Base-by-base conservation (phyloP, 106 monocot species). In the Hemerocallis citrina region DNA sequence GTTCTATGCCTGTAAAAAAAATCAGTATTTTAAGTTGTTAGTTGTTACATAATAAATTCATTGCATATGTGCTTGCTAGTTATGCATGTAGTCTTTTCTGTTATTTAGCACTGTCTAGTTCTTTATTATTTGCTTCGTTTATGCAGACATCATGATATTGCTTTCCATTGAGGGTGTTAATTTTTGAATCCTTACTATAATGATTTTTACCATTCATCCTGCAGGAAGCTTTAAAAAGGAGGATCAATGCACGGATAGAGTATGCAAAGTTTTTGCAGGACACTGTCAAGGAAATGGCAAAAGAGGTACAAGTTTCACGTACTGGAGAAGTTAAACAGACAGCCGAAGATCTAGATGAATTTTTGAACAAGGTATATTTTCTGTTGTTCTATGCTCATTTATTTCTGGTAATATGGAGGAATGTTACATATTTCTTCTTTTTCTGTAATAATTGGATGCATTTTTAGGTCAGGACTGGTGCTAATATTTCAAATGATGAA, bases 261-360 rank as follows among this genome's bases (percentile, higher is more conserved):
- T 90, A 95, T 81, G 95, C 95, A 37, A 89, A 83, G 44, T 95
- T 90, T 62, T 87, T 95, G 64, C 90, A 95, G 67, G 95, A 86
- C 25, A 95, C 90, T 20, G 86, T 74, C 14, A 90, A 86, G 74
- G 90, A 95, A 77, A 95, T 95, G 89, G 83, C 89, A 61, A 95
- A 83, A 67, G 95, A 90, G 78, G 84, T 95, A 24, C 83, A 95
- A 62, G 57, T 41, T 39, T 89, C 89, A 54, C 85, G 71, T 37
- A 89, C 80, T 57, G 89, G 88, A 52, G 88, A 85, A 67, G 72
- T 37, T 43, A 88, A 79, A 63, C 84, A 88, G 60, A 93, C 88
- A 19, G 90, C 95, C 33, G 90, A 96, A 72, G 90, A 96, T 74
- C 76, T 96, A 7, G 90, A 96, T 65, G 90, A 79, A 62, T 96